Conservation (phyloP, 2,329 filamentous ascomycete species). For the Trichoderma harzianum region DNA sequence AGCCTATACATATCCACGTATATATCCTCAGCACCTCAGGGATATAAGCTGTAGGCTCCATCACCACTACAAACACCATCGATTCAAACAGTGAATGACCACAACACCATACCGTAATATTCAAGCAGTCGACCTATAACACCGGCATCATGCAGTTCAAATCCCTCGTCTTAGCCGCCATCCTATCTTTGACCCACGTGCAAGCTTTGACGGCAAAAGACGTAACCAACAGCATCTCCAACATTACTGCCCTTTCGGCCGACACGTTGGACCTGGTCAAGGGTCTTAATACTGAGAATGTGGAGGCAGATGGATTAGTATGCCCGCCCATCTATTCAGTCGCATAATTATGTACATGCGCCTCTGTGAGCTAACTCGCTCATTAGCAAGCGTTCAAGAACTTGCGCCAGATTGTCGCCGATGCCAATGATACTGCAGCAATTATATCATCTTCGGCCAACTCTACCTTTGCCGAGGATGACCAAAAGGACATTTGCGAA, state of each 20-base stretch:
- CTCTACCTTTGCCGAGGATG: background rate
- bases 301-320: background rate
- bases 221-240: background rate
- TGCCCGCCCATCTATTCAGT: background rate
- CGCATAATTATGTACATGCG: background rate
- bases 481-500: background rate
- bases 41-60: background rate
- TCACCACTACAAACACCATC: background rate
- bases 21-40: background rate
- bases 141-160: slow-evolving; percentile 5
- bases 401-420: background rate
- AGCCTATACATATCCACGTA: background rate
- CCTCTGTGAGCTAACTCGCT: background rate
- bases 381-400: background rate
- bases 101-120: background rate
- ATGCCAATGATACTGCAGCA: background rate
- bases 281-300: background rate
- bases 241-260: background rate
- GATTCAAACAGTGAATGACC: background rate
- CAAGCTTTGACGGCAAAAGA: background rate
- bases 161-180: background rate
- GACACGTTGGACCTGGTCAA: background rate
- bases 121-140: background rate
- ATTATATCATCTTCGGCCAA: background rate
- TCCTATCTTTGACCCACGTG: background rate